Conservation (phyloP, 2,329 filamentous ascomycete species). For the Ophiosphaerella narmari region DNA sequence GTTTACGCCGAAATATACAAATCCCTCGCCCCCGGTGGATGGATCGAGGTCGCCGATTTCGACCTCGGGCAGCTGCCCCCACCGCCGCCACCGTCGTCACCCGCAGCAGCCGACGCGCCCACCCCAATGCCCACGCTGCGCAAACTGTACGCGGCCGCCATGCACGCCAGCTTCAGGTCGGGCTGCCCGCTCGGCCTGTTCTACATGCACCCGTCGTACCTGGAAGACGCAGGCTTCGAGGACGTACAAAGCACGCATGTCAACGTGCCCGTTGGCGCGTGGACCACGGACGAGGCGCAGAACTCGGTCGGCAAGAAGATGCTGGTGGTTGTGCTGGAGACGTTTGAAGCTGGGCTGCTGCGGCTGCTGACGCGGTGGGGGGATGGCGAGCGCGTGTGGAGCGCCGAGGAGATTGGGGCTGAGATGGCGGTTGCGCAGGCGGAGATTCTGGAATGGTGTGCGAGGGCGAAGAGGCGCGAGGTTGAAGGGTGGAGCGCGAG, state of each 20-base stretch:
- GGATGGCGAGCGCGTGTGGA: slow-evolving; percentile 34
- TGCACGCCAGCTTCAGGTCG: slow-evolving; percentile 46
- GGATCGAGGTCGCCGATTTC: slow-evolving; percentile 53
- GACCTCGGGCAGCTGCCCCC: slow-evolving; percentile 32
- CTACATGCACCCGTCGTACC: slow-evolving; percentile 48
- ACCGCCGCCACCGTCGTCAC: slow-evolving; percentile 3
- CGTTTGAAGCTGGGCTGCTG: slow-evolving; percentile 33
- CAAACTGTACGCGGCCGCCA: slow-evolving; percentile 32
- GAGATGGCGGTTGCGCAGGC: slow-evolving; percentile 26
- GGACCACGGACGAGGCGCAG: slow-evolving; percentile 38
- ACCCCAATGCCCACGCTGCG: slow-evolving; percentile 30
- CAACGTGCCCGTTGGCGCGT: slow-evolving; percentile 43
- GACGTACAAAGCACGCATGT: slow-evolving; percentile 48
- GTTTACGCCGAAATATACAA: slow-evolving; percentile 54
- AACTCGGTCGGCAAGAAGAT: slow-evolving; percentile 41
- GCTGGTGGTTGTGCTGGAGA: slow-evolving; percentile 41
- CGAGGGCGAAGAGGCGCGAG: slow-evolving; percentile 25
- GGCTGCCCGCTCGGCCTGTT: slow-evolving; percentile 49
- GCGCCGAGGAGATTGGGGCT: slow-evolving; percentile 28
- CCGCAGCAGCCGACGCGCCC: background rate
- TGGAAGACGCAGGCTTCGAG: slow-evolving; percentile 52
- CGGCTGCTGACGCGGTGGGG: slow-evolving; percentile 37
- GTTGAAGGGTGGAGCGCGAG: slow-evolving; percentile 41
- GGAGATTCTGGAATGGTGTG: slow-evolving; percentile 36
- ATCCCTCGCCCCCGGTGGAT: slow-evolving; percentile 52